Percentiles rank a stretch among this genome's conserved stretches.
Conservation (phyloP, 2,329 filamentous ascomycete species). For the Penicillium crustosum region DNA sequence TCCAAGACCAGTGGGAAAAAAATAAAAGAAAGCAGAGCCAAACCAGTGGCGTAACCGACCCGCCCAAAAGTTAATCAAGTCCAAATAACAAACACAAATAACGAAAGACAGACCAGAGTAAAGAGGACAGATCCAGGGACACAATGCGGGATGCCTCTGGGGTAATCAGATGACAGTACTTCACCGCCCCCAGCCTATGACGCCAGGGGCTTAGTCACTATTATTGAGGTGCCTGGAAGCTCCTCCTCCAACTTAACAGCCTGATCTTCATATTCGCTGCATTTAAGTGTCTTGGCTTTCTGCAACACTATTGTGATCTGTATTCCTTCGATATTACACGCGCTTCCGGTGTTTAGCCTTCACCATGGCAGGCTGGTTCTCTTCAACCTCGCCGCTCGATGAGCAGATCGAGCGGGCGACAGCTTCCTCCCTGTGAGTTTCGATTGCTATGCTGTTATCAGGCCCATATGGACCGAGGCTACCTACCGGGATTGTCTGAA, state of each 20-base stretch:
- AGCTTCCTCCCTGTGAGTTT: conserved; percentile 79
- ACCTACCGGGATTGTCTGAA: too few relatives aligned
- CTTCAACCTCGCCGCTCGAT: conserved; percentile 87
- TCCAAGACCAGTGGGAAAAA: not conserved
- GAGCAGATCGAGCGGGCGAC: conserved; percentile 97
- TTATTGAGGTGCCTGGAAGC: conserved; percentile 21
- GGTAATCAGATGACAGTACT: conserved; percentile 24
- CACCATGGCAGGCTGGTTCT: conserved; percentile 96
- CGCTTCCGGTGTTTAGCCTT: conserved; percentile 29
- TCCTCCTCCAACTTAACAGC: conserved; percentile 19
- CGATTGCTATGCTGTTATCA: conserved; percentile 17
- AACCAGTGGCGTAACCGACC: not conserved
- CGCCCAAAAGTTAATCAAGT: not conserved
- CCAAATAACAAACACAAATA: conserved; percentile 9
- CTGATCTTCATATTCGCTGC: conserved; percentile 9
- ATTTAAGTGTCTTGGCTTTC: conserved; percentile 7
- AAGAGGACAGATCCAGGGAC: conserved; percentile 22
- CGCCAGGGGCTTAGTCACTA: conserved; percentile 34
- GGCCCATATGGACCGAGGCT: not conserved
- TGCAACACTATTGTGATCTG: conserved; percentile 37
- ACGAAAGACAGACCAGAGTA: conserved; percentile 7
- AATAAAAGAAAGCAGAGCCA: not conserved
- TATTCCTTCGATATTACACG: not conserved
- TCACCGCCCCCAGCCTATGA: conserved; percentile 39
- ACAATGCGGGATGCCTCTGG: conserved; percentile 20